A percentile compares a stretch with the other conserved stretches of the same genome.
Evolutionary conservation across 495 filamentous ascomycete genomes (phyloP).

Genomic region (Trichoderma virens): DNA sequence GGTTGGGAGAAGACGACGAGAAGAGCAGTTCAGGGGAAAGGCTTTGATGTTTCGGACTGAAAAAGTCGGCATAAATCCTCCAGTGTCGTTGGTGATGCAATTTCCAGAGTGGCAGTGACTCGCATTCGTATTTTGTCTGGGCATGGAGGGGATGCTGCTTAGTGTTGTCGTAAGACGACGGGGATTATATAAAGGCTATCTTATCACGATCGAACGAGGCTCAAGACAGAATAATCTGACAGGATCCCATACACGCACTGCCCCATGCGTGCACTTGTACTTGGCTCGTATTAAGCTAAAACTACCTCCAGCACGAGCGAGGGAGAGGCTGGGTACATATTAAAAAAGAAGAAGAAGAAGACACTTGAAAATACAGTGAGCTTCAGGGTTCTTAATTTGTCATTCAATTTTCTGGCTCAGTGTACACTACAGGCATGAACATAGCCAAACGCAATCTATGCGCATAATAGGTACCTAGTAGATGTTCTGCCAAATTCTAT

Average conservation of each 20-base stretch:
- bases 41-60: not conserved
- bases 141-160: not conserved
- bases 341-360: too few species aligned
- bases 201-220: not conserved
- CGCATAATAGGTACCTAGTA: too few species aligned
- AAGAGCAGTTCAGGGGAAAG: not conserved
- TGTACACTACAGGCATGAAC: too few species aligned
- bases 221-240: not conserved
- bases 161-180: not conserved
- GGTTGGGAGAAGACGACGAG: not conserved
- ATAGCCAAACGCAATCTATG: too few species aligned
- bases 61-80: not conserved
- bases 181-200: not conserved
- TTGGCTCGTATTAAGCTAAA: too few species aligned
- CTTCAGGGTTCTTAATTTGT: not conserved
- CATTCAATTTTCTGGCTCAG: not conserved
- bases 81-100: not conserved
- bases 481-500: too few species aligned
- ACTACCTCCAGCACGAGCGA: too few species aligned
- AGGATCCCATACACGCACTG: not conserved
- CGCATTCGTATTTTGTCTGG: constrained; percentile 9
- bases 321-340: too few species aligned
- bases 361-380: not conserved
- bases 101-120: not conserved
- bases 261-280: not conserved